Percentiles rank a stretch among this genome's conserved stretches.
Conservation (phyloP, 106 monocot species). For the Triglochin maritima region DNA sequence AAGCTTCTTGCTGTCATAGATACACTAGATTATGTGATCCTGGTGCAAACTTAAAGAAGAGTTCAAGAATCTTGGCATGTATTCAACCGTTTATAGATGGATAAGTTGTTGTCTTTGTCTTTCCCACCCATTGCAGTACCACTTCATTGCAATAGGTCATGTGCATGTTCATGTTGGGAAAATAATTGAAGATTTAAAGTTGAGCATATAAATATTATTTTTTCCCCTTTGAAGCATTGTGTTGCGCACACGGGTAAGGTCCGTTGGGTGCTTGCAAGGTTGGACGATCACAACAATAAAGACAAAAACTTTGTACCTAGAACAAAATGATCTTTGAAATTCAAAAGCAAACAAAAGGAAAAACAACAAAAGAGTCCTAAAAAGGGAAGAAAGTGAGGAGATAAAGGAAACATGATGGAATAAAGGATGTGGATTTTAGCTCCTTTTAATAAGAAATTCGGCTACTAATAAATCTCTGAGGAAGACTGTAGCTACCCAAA, state of each 20-base stretch:
- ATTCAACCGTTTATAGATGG: no score
- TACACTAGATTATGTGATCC: neutral
- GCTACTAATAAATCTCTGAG: conserved; percentile 10
- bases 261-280: neutral
- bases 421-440: conserved; percentile 18
- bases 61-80: no score
- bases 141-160: no score
- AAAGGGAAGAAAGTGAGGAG: conserved; percentile 78
- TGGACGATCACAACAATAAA: conserved; percentile 17
- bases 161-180: neutral
- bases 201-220: no score
- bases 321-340: conserved; percentile 39
- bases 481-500: conserved; percentile 13
- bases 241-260: neutral
- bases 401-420: conserved; percentile 21
- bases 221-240: neutral
- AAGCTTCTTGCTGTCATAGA: neutral
- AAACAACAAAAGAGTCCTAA: conserved; percentile 27
- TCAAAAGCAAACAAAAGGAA: conserved; percentile 21
- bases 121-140: no score
- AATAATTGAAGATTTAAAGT: conserved; percentile 1
- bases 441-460: neutral
- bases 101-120: no score
- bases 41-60: no score
- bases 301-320: conserved; percentile 51